Percentiles rank a stretch among this genome's conserved stretches.
Conservation (phyloP, 2,329 filamentous ascomycete genomes). For the Aspergillus proliferans region DNA sequence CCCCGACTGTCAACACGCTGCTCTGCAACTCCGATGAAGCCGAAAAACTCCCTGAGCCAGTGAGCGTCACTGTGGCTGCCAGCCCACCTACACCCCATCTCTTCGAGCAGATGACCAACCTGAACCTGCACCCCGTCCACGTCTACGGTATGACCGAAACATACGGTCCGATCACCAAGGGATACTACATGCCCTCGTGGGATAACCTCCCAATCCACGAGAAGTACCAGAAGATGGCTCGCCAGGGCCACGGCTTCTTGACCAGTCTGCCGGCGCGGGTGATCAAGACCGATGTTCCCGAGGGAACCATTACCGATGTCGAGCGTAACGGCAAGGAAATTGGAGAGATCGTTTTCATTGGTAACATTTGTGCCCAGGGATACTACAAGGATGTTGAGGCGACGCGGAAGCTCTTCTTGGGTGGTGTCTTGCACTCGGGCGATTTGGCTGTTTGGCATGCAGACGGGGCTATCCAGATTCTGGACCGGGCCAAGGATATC, state of each 20-base stretch:
- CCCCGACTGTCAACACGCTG: slow-evolving; percentile 91
- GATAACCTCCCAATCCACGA: slow-evolving; percentile 65
- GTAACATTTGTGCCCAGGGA: slow-evolving; percentile 86
- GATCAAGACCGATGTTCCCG: slow-evolving; percentile 69
- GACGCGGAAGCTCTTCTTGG: slow-evolving; percentile 78
- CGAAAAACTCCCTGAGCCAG: slow-evolving; percentile 59
- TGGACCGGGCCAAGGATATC: slow-evolving; percentile 93
- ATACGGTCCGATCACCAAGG: slow-evolving; percentile 92
- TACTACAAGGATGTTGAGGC: slow-evolving; percentile 89
- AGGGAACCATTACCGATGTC: slow-evolving; percentile 62
- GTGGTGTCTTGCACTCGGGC: slow-evolving; percentile 80
- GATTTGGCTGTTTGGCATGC: slow-evolving; percentile 91
- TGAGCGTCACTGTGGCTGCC: slow-evolving; percentile 86
- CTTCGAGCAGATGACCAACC: slow-evolving; percentile 81
- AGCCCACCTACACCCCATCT: slow-evolving; percentile 83
- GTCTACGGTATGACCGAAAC: slow-evolving; percentile 87
- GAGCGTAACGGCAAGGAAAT: slow-evolving; percentile 66
- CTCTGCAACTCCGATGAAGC: slow-evolving; percentile 77
- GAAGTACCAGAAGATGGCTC: slow-evolving; percentile 82
- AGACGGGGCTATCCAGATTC: slow-evolving; percentile 84
- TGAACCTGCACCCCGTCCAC: slow-evolving; percentile 87
- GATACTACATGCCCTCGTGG: slow-evolving; percentile 83
- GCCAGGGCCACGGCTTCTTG: slow-evolving; percentile 88
- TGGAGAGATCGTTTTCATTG: slow-evolving; percentile 77
- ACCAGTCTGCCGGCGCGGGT: slow-evolving; percentile 74